Percentiles rank a stretch among this genome's conserved stretches.
These are phyloP conservation scores for Margaritispora aquatica DNA, from an alignment of 495 filamentous ascomycete species.

Conservation along the genomic window DNA sequence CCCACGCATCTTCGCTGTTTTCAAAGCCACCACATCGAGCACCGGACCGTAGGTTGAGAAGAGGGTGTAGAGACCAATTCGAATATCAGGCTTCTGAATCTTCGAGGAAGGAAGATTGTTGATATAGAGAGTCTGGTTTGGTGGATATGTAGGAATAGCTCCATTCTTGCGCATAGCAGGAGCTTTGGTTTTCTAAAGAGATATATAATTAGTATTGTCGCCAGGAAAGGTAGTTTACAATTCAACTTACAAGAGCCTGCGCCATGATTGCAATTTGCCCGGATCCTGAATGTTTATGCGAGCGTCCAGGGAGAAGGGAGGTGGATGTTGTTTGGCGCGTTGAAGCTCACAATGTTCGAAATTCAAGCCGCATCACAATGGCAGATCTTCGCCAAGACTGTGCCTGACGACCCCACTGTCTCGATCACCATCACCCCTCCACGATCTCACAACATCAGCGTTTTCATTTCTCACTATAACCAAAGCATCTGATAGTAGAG, in stretches of 20 bases:
- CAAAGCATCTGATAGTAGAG: slow-evolving; percentile 79
- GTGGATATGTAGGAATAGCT: slow-evolving; percentile 32
- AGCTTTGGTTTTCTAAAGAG: neutral
- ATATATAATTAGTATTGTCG: neutral
- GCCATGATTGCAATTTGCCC: slow-evolving; percentile 1
- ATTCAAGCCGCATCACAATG: neutral
- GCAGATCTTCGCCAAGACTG: slow-evolving; percentile 7
- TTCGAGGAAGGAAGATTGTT: slow-evolving; percentile 77
- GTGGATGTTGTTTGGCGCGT: neutral
- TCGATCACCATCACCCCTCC: slow-evolving; percentile 9
- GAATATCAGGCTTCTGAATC: slow-evolving; percentile 76
- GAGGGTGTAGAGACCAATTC: slow-evolving; percentile 80
- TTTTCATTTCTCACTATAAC: neutral
- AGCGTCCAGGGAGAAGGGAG: neutral
- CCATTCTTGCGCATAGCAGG: neutral
- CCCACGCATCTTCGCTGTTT: slow-evolving; percentile 84
- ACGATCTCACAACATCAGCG: slow-evolving; percentile 3
- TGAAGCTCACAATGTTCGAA: neutral
- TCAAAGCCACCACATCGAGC: slow-evolving; percentile 87
- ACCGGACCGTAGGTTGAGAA: slow-evolving; percentile 93
- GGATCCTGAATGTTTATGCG: neutral
- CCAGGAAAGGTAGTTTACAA: neutral
- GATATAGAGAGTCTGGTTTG: slow-evolving; percentile 81
- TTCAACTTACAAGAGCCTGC: slow-evolving; percentile 4
- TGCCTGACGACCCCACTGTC: slow-evolving; percentile 8